Evolutionary conservation across 2,329 filamentous ascomycete species (phyloP).

Genomic region (Davidsoniella virescens): DNA sequence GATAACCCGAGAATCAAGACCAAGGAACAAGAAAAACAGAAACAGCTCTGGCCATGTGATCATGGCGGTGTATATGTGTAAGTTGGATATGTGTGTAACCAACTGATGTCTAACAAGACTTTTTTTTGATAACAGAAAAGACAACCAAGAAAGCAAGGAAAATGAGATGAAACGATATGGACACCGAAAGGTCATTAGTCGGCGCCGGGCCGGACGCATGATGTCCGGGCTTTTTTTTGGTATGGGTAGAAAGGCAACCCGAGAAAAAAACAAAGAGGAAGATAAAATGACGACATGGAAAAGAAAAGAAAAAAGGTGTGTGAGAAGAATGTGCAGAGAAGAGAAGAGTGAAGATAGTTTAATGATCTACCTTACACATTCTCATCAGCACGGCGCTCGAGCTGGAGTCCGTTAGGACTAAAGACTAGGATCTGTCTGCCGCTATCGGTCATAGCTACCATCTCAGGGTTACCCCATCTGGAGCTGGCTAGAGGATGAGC

Average conservation of each 20-base stretch:
- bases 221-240: background rate
- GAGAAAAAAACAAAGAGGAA: background rate
- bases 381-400: conserved; percentile 4
- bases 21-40: background rate
- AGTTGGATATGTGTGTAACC: too few species aligned
- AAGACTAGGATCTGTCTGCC: conserved; percentile 10
- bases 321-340: background rate
- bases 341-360: background rate
- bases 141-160: background rate
- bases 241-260: background rate
- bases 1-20: background rate
- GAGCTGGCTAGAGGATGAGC: conserved; percentile 19
- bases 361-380: conserved; percentile 2
- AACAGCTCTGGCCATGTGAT: background rate
- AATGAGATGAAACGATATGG: background rate
- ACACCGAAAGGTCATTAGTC: too few species aligned
- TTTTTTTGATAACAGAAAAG: background rate
- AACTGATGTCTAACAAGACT: background rate
- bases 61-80: too few species aligned
- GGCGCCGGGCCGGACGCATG: too few species aligned
- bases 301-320: background rate
- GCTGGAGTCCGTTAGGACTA: conserved; percentile 1
- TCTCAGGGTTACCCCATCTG: conserved; percentile 11
- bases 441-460: conserved; percentile 11
- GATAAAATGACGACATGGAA: background rate